phyloP scores from a whole-genome alignment of 2,329 filamentous ascomycete species.

The Eutypa lata region DNA sequence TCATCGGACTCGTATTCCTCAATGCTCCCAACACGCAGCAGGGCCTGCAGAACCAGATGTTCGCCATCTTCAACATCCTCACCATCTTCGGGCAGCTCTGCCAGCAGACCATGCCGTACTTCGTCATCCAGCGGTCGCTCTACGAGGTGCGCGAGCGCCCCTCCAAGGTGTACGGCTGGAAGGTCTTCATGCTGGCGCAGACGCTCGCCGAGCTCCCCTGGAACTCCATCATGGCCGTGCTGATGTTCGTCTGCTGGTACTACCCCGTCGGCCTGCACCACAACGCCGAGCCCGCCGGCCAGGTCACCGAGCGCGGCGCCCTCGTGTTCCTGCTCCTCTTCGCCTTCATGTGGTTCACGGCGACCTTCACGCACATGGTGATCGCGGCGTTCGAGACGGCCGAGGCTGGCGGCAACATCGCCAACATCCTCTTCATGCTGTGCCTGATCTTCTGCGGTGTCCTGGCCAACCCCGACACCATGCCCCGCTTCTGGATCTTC shows the following conservation, averaged over 20 bases:
- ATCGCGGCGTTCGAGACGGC: conserved; percentile 74
- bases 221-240: conserved; percentile 71
- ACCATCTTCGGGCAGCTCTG: conserved; percentile 79
- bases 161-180: conserved; percentile 82
- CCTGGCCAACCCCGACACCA: conserved; percentile 55
- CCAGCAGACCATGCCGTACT: conserved; percentile 82
- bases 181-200: conserved; percentile 79
- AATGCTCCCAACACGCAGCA: conserved; percentile 68
- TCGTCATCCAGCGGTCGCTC: conserved; percentile 74
- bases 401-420: conserved; percentile 72
- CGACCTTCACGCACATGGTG: conserved; percentile 75
- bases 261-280: conserved; percentile 76
- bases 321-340: conserved; percentile 77
- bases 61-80: conserved; percentile 78
- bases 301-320: conserved; percentile 65
- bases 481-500: conserved; percentile 77
- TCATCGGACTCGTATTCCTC: conserved; percentile 81
- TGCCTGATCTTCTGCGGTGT: conserved; percentile 75
- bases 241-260: conserved; percentile 82
- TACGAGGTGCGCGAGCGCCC: conserved; percentile 85
- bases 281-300: conserved; percentile 62
- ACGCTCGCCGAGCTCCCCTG: conserved; percentile 84
- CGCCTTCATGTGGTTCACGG: conserved; percentile 75
- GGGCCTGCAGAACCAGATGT: conserved; percentile 83
- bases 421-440: conserved; percentile 71